Evolutionary conservation across 257 asterid species (phyloP), one percentile per base, ranked within the genome.

Genomic region (Plectranthus barbatus): DNA sequence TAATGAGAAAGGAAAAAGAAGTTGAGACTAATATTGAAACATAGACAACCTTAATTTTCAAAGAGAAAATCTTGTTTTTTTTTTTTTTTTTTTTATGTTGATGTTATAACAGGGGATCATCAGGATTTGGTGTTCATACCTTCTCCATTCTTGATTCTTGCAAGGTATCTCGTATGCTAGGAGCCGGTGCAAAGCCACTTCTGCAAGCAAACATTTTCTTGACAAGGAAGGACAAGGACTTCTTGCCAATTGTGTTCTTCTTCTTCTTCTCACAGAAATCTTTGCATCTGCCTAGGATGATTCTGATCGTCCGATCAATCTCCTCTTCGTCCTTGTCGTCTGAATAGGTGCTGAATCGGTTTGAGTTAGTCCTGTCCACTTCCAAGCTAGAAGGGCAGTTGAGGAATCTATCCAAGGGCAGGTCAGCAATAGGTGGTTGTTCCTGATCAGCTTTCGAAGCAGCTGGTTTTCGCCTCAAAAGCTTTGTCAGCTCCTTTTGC

Each of bases 81-180:
- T n/a, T n/a, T n/a, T n/a, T n/a, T n/a, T 31, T 1, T 5, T 10
- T 13, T 46, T 19, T 8, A 46, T 8, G 11, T 5, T 45, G 4
- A 15, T 45, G 21, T 4, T 2, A 2, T 10, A 54, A 54, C 60
- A 54, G 60, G 41, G 39, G 42, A 60, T 24, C 52, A 0, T 14
- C n/a, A 21, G 59, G n/a, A 49, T 60, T 39, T 17, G 13, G 15
- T 9, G 20, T 31, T 7, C 8, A 31, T 76, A 91, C 98, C 96
- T 91, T 91, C 67, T 91, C 98, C 98, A 86, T 91, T 78, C 95
- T 80, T 40, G 98, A 84, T 81, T 91, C 98, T 39, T 80, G 96
- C 65, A 88, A 47, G 9, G 98, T 69, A 39, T 91, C 96, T 19
- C 88, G 70, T 60, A 88, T 69, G 39, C 72, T 81, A 24, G 96